Percentiles rank a stretch among this genome's conserved stretches.
These are phyloP conservation scores for Xylaria castorea DNA, from an alignment of 495 filamentous ascomycete species.

Conservation along the genomic window DNA sequence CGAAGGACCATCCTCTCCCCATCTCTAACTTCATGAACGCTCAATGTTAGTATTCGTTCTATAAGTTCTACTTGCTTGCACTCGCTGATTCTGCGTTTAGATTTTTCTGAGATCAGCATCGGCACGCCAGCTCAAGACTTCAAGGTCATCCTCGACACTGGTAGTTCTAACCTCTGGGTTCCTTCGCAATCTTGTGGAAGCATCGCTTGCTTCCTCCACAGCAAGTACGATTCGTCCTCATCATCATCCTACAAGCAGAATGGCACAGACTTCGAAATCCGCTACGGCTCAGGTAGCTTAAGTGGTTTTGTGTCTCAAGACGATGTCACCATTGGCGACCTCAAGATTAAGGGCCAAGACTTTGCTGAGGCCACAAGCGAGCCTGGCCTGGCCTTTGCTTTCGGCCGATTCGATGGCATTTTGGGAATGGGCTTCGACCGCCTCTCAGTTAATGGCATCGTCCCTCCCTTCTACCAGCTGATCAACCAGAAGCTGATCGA, in stretches of 20 bases:
- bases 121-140: constrained; percentile 92
- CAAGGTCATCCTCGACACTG: constrained; percentile 98
- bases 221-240: constrained; percentile 89
- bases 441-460: constrained; percentile 94
- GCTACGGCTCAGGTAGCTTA: constrained; percentile 93
- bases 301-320: constrained; percentile 95
- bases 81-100: constrained; percentile 55
- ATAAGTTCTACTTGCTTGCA: constrained; percentile 6
- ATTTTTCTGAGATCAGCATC: constrained; percentile 95
- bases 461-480: constrained; percentile 97
- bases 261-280: constrained; percentile 89
- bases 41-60: constrained; percentile 74
- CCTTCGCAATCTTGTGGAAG: constrained; percentile 89
- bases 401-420: constrained; percentile 98
- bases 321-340: constrained; percentile 82
- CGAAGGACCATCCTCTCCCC: constrained; percentile 79
- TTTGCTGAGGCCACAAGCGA: constrained; percentile 96
- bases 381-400: constrained; percentile 96
- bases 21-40: constrained; percentile 98
- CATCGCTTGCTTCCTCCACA: constrained; percentile 98
- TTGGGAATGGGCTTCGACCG: constrained; percentile 92
- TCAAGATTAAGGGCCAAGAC: constrained; percentile 83
- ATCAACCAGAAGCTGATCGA: constrained; percentile 87
- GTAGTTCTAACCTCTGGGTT: constrained; percentile 99
- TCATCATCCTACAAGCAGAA: constrained; percentile 96